A percentile compares a stretch with the other conserved stretches of the same genome.
Conservation (phyloP, 129 eudicot species). For the Glebionis coronaria region DNA sequence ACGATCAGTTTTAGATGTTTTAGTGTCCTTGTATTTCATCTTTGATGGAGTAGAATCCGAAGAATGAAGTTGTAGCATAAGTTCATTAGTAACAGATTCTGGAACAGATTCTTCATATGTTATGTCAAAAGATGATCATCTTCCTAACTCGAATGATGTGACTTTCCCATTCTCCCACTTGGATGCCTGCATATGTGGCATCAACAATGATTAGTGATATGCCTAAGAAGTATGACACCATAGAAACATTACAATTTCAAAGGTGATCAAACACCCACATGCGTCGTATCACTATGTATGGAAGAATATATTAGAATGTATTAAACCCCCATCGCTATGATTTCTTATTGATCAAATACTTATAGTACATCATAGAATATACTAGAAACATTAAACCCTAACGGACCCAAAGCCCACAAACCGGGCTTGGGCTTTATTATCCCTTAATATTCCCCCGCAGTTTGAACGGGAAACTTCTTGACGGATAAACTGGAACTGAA, state of each 20-base stretch:
- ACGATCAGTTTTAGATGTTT: constrained; percentile 66
- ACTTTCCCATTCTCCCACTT: constrained; percentile 58
- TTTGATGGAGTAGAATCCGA: constrained; percentile 43
- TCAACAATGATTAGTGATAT: constrained; percentile 14
- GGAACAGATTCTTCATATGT: constrained; percentile 90
- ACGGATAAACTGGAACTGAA: too few relatives aligned
- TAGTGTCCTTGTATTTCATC: constrained; percentile 42
- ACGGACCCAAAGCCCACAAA: too few relatives aligned
- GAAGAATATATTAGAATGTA: too few relatives aligned
- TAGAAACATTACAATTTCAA: background rate
- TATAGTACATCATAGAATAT: too few relatives aligned
- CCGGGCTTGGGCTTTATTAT: too few relatives aligned
- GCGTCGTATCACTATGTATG: constrained; percentile 45
- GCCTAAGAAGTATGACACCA: background rate
- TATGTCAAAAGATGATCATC: constrained; percentile 84
- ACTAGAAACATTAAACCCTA: too few relatives aligned
- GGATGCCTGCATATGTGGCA: constrained; percentile 40
- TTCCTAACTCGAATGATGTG: constrained; percentile 56
- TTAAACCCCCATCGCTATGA: too few relatives aligned
- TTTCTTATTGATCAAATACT: too few relatives aligned
- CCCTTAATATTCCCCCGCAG: too few relatives aligned
- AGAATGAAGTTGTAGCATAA: constrained; percentile 66
- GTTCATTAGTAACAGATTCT: constrained; percentile 89
- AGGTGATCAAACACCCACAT: constrained; percentile 47
- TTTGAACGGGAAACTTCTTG: too few relatives aligned